Evolutionary conservation across 2,329 filamentous ascomycete genomes (phyloP), one percentile per base, ranked within the genome.

Genomic region (Epichloe scottii): DNA sequence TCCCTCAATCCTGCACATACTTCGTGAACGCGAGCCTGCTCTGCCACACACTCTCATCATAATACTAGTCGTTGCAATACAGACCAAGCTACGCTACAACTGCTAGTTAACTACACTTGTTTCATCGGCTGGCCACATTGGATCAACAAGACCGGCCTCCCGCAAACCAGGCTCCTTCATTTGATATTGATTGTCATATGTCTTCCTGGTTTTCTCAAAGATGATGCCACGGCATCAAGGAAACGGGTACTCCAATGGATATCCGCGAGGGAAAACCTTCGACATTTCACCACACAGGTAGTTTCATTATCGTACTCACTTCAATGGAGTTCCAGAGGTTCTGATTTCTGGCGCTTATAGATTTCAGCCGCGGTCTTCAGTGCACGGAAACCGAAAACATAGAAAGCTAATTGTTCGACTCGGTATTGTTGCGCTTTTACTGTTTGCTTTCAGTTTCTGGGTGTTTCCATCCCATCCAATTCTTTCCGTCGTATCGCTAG

Each of bases 221-320:
- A 86, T 85, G 81, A 89, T 93, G 82, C 87, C 91, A 66, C 82
- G 89, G 74, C 88, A 95, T 76, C 78, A 85, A 65, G 72, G 74
- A 55, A 72, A 73, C 68, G 84, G 84, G 67, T 91, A 86, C 69
- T 81, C 84, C 56, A 95, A 93, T 73, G 90, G 89, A 64, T 90
- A 90, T 67, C 85, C 86, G 56, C 78, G 83, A 57, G 79, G 77
- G 54, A 84, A 84, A 63, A 87, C 85, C 44, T 91, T 95, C 66
- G 88, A 89, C 58, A 90, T 94, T 63, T 89, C 87, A 59, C 87
- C 89, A 59, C 89, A 95, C 68, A 87, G 88, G 86, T 95, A 79
- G 41, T 23, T 21, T 6, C 44, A 1, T 30, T 21, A 15, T 42
- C 1, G 14, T 23, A 17, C 10, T n/a, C 3, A 39, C 30, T 15